Evolutionary conservation across 768 basidiomycete species (phyloP), one percentile per base, ranked within the genome.

Genomic region (Infundibulicybe gibba): DNA sequence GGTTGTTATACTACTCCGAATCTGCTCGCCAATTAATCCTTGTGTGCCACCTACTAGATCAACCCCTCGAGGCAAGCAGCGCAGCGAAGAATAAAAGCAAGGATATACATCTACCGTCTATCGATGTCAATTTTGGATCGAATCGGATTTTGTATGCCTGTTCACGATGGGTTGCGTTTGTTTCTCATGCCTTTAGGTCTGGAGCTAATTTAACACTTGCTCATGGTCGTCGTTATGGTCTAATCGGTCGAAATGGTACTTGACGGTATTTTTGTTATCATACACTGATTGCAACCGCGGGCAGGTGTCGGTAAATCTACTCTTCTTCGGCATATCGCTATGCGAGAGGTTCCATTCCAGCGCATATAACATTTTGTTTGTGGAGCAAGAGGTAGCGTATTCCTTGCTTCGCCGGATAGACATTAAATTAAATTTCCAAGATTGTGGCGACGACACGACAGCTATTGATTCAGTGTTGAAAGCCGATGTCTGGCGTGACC

Each of bases 401-500:
- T 21, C 21, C 16, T 45, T 21, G 4, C 17, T 30, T 34, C 25
- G 2, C 4, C 6, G 16, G 37, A 32, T 6, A 41, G 49, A 41
- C 49, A 32, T 41, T 48, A 16, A n/a, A 44, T 40, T 16, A 17
- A 19, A 35, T 41, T 13, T 41, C 35, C 45, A n/a, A 94, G 90
- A 88, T 97, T 54, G 62, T 45, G 97, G 95, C 30, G 95, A 98
- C 63, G 94, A 94, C 54, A 98, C 94, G 0, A 71, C 73, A 1
- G 97, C 97, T 2, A 75, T 99, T 37, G 89, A 94, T 16, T 94
- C 94, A 1, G 97, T 99, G 16, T 76, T 99, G n/a, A 93, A 94
- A 64, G 97, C 97, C n/a, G 97, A 99, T 61, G 97, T 99, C 30
- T 98, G 97, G 93, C 78, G 95, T 61, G 94, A 95, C 58, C 88